Conservation (phyloP, 345 rosid species). For the Linum tenue region DNA sequence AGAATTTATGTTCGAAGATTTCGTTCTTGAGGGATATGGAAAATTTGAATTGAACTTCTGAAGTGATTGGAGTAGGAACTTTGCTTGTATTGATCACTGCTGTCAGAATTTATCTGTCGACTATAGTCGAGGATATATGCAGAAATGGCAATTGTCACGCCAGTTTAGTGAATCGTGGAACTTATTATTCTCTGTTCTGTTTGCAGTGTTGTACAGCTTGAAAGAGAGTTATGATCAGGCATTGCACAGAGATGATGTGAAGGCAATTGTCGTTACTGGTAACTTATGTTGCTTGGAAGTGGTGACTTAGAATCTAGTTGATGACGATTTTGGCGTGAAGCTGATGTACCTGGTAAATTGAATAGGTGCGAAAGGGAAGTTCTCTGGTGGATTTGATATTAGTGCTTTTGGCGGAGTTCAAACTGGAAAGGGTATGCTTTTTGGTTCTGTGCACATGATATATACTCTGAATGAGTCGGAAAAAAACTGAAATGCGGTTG, state of each 20-base stretch:
- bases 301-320: background rate
- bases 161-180: background rate
- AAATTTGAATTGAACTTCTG: background rate
- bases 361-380: slow-evolving; percentile 80
- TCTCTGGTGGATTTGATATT: slow-evolving; percentile 96
- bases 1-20: too few relatives aligned
- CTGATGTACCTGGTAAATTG: slow-evolving; percentile 13
- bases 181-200: slow-evolving; percentile 5
- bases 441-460: background rate
- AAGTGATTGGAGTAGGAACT: background rate
- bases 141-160: background rate
- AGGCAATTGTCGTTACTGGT: slow-evolving; percentile 92
- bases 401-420: slow-evolving; percentile 59
- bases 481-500: slow-evolving; percentile 4
- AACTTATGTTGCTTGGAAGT: slow-evolving; percentile 1
- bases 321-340: slow-evolving; percentile 1
- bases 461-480: slow-evolving; percentile 2
- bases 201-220: slow-evolving; percentile 59
- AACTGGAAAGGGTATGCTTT: slow-evolving; percentile 43
- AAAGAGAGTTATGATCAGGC: slow-evolving; percentile 73
- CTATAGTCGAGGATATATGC: background rate
- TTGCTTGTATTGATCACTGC: background rate
- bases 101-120: too few relatives aligned
- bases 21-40: background rate
- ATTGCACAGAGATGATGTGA: slow-evolving; percentile 73